These are phyloP conservation scores for Globisporangium parvum DNA, from an alignment of 352 stramenopile species.

Conservation along the genomic window DNA sequence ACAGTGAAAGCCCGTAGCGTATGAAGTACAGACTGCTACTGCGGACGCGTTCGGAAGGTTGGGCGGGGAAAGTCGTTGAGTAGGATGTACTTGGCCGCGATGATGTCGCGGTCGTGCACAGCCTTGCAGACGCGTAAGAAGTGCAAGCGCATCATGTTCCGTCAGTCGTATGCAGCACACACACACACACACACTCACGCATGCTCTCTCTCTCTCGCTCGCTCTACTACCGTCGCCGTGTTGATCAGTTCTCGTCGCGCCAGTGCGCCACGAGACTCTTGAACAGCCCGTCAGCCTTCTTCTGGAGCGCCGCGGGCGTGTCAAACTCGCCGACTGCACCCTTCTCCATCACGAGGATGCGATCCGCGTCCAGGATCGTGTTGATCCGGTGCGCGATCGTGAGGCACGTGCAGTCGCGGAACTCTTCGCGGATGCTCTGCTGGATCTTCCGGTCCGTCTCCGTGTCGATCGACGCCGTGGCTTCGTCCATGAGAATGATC, in stretches of 20 bases:
- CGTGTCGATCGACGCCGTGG: constrained; percentile 89
- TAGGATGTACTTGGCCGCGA: too few relatives aligned
- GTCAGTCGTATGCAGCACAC: not conserved
- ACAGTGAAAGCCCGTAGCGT: too few relatives aligned
- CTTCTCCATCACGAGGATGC: constrained; percentile 93
- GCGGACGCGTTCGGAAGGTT: too few relatives aligned
- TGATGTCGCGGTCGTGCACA: too few relatives aligned
- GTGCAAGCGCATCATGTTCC: too few relatives aligned
- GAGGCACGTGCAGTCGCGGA: constrained; percentile 90
- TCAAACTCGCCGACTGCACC: constrained; percentile 93
- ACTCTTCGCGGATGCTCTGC: constrained; percentile 90
- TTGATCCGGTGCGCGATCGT: constrained; percentile 97
- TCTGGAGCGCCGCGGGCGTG: constrained; percentile 71
- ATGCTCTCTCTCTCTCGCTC: not conserved
- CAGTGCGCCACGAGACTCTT: constrained; percentile 72
- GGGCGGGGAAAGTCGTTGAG: too few relatives aligned
- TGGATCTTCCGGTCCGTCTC: constrained; percentile 90
- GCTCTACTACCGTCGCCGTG: not conserved
- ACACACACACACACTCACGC: not conserved
- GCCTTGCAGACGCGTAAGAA: too few relatives aligned
- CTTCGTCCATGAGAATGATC: constrained; percentile 98
- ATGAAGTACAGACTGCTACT: too few relatives aligned
- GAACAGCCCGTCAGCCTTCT: constrained; percentile 67
- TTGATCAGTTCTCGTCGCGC: constrained; percentile 33
- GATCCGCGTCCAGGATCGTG: constrained; percentile 95